These are phyloP conservation scores for Hysterium pulicare DNA, from an alignment of 2,329 filamentous ascomycete species.

Conservation along the genomic window DNA sequence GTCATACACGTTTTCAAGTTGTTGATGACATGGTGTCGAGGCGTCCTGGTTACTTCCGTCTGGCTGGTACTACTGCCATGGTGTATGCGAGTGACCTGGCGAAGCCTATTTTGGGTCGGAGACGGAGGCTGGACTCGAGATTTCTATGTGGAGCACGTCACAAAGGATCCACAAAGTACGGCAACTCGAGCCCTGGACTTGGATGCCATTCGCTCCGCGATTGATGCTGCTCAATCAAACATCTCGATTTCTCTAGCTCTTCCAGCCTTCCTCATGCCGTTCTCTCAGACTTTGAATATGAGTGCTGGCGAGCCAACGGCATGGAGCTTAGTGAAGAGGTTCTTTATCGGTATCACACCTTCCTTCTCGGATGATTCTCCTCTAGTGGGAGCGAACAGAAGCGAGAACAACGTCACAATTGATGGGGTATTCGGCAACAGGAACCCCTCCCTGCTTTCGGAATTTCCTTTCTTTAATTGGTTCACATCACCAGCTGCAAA, in stretches of 20 bases:
- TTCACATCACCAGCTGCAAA: conserved; percentile 65
- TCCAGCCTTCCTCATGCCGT: conserved; percentile 31
- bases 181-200: conserved; percentile 11
- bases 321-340: conserved; percentile 45
- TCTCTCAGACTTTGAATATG: conserved; percentile 42
- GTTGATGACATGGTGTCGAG: conserved; percentile 73
- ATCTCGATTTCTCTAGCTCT: conserved; percentile 19
- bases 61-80: conserved; percentile 90
- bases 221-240: conserved; percentile 17
- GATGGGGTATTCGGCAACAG: conserved; percentile 17
- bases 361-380: conserved; percentile 25
- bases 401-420: conserved; percentile 26
- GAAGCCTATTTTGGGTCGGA: conserved; percentile 89
- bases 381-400: conserved; percentile 18
- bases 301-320: conserved; percentile 44
- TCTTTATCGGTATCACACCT: conserved; percentile 33
- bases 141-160: conserved; percentile 21
- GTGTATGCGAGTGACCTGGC: conserved; percentile 87
- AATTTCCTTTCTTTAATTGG: conserved; percentile 52
- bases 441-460: conserved; percentile 50
- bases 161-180: conserved; percentile 2
- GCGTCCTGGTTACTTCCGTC: conserved; percentile 73
- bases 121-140: conserved; percentile 66
- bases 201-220: conserved; percentile 16
- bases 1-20: conserved; percentile 69